Conservation (phyloP, 768 basidiomycete species). For the Collybia mongolica region DNA sequence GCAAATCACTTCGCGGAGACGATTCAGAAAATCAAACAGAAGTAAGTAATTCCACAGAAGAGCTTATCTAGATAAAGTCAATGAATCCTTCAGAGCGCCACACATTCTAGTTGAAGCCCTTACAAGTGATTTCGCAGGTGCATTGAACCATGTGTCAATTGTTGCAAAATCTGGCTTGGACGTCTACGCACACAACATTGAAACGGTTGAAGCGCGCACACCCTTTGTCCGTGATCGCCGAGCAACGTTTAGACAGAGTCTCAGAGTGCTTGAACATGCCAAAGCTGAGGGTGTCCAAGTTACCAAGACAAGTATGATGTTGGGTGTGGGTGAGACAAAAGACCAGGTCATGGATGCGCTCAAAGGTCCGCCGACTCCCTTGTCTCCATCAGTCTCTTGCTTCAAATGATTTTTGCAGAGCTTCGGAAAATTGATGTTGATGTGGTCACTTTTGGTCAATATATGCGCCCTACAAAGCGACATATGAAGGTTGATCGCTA, state of each 20-base stretch:
- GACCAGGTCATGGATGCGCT: conserved; percentile 83
- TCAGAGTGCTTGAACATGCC: conserved; percentile 78
- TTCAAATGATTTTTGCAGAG: conserved; percentile 46
- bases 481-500: conserved; percentile 99
- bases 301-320: conserved; percentile 99
- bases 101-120: conserved; percentile 95
- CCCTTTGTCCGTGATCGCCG: conserved; percentile 95
- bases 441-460: conserved; percentile 98
- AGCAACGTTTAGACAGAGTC: conserved; percentile 85
- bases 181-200: conserved; percentile 97
- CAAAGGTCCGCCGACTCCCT: conserved; percentile 51
- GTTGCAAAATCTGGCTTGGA: conserved; percentile 95
- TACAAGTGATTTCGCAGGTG: conserved; percentile 91
- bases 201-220: conserved; percentile 92
- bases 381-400: no score
- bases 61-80: conserved; percentile 1
- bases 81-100: conserved; percentile 63
- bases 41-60: conserved; percentile 43
- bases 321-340: conserved; percentile 90
- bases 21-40: conserved; percentile 92
- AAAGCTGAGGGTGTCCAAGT: conserved; percentile 82
- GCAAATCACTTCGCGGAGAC: conserved; percentile 95
- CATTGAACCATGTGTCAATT: conserved; percentile 66
- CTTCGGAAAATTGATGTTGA: conserved; percentile 87
- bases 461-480: conserved; percentile 98